Evolutionary conservation across 2,329 filamentous ascomycete species (phyloP).

Genomic region (Fusarium circinatum): DNA sequence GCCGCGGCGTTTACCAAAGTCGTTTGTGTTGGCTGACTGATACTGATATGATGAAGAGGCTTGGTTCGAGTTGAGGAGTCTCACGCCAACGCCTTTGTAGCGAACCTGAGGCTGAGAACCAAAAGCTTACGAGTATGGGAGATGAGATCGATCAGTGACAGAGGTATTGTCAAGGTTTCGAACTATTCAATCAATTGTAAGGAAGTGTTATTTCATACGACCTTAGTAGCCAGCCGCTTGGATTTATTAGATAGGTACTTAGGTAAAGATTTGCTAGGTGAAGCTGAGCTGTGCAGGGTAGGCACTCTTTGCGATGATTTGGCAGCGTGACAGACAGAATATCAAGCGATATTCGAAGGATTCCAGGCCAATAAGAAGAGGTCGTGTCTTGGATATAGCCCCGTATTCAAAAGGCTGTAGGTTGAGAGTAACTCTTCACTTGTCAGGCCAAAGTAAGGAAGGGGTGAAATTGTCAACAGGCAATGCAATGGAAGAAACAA

Average conservation of each 20-base stretch:
- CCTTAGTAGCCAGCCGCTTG: neutral
- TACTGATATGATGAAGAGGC: neutral
- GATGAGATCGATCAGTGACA: conserved; percentile 13
- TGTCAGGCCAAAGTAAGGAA: neutral
- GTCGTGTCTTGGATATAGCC: neutral
- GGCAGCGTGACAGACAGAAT: neutral
- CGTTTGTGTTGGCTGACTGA: conserved; percentile 3
- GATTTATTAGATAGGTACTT: neutral
- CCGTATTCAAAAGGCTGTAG: neutral
- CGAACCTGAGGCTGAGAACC: neutral
- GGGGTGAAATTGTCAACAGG: neutral
- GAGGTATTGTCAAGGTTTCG: neutral
- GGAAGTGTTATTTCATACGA: neutral
- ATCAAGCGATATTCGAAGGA: neutral
- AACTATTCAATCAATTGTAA: neutral
- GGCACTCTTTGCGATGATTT: neutral
- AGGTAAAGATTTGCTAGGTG: neutral
- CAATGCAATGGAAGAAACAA: conserved; percentile 17
- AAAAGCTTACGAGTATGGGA: conserved; percentile 12
- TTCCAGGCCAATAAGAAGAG: neutral
- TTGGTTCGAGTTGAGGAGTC: conserved; percentile 12
- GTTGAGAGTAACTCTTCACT: neutral
- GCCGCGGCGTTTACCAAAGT: neutral
- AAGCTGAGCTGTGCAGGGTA: conserved; percentile 24
- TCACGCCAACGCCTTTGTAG: conserved; percentile 13